Conservation (phyloP, 495 filamentous ascomycete species). For the Tuber umbilicatum region DNA sequence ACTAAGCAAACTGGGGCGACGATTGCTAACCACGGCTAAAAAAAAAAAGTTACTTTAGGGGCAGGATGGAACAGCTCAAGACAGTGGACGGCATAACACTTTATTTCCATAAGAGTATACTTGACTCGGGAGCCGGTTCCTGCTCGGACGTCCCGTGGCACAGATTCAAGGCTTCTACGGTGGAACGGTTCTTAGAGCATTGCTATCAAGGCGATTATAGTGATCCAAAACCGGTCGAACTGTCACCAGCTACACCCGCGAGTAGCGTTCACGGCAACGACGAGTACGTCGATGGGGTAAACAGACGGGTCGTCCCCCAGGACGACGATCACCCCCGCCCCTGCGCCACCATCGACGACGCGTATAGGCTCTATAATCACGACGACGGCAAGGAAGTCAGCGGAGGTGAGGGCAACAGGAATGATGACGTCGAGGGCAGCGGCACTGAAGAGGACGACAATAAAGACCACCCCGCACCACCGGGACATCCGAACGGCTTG, state of each 20-base stretch:
- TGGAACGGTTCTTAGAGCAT: constrained; percentile 79
- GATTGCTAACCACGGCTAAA: background rate
- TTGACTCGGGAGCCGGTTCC: background rate
- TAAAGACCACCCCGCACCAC: background rate
- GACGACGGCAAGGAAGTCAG: too few relatives aligned
- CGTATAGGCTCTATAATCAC: too few relatives aligned
- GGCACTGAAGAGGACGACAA: background rate
- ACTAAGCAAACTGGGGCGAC: too few relatives aligned
- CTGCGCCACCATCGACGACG: too few relatives aligned
- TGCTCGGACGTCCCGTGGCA: background rate
- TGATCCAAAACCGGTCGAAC: background rate
- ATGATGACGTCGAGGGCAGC: background rate
- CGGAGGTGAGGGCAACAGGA: too few relatives aligned
- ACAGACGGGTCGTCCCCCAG: background rate
- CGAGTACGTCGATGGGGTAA: background rate
- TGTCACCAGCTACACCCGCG: background rate
- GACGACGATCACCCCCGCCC: background rate
- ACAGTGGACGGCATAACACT: background rate
- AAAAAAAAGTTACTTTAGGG: background rate
- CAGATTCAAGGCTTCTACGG: constrained; percentile 45
- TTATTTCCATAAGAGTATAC: background rate
- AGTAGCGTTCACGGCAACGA: background rate
- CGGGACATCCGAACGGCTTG: background rate
- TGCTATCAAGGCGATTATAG: constrained; percentile 78
- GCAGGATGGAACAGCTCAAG: background rate